These are phyloP conservation scores for Sporisorium exsertum DNA, from an alignment of 1,284 basidiomycete species.

Conservation along the genomic window DNA sequence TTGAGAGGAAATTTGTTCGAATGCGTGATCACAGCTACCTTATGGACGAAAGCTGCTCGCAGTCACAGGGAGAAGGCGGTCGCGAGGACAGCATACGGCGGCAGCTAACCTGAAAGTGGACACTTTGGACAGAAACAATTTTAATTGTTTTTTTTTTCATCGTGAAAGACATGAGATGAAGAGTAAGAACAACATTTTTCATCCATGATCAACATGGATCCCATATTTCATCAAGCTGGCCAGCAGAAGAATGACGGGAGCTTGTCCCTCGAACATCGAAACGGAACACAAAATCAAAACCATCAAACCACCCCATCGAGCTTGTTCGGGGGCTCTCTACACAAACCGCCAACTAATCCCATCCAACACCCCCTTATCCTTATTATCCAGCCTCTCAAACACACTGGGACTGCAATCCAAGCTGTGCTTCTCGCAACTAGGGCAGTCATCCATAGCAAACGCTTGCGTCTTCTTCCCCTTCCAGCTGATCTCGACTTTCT, in stretches of 20 bases:
- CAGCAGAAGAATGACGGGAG: not conserved
- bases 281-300: not conserved
- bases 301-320: no score
- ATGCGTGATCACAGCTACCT: no score
- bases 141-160: not conserved
- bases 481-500: slow-evolving; percentile 75
- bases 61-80: no score
- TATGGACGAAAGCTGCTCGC: no score
- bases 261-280: not conserved
- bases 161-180: not conserved
- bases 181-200: not conserved
- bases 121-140: not conserved
- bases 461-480: slow-evolving; percentile 73
- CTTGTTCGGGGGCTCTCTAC: not conserved
- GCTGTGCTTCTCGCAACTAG: slow-evolving; percentile 77
- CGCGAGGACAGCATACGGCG: no score
- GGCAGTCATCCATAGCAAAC: slow-evolving; percentile 78
- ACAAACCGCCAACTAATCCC: slow-evolving; percentile 51
- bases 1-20: not conserved
- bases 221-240: not conserved
- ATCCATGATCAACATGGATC: not conserved
- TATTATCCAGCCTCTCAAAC: slow-evolving; percentile 71
- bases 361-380: slow-evolving; percentile 49
- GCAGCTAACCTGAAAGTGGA: no score
- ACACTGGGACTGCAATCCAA: slow-evolving; percentile 82